These are phyloP conservation scores for Kuraishia cidri DNA, from an alignment of 805 yeast genomes.

Conservation along the genomic window DNA sequence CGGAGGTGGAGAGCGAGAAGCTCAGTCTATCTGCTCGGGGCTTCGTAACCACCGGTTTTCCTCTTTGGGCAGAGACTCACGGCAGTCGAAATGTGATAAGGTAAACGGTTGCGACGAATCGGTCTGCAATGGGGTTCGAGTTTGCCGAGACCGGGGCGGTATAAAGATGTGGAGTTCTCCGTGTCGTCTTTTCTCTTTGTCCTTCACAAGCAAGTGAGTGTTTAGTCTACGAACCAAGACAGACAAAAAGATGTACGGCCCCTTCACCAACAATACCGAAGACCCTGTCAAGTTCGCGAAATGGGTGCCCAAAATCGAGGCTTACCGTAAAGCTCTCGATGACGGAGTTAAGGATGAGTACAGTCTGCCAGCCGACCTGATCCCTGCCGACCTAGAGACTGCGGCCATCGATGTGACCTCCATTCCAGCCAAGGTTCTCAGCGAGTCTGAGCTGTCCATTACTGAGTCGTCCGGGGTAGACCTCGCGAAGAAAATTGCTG, in stretches of 20 bases:
- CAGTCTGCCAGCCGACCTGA: constrained; percentile 10
- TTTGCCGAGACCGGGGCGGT: too few relatives aligned
- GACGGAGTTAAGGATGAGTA: constrained; percentile 16
- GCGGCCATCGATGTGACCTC: constrained; percentile 20
- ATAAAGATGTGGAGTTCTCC: too few relatives aligned
- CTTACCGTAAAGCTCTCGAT: constrained; percentile 16
- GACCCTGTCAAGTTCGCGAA: constrained; percentile 29
- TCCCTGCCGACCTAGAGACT: constrained; percentile 16
- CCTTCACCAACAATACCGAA: constrained; percentile 15
- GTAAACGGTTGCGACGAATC: too few relatives aligned
- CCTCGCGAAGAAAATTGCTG: constrained; percentile 24
- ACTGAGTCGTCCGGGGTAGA: constrained; percentile 27
- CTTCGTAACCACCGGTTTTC: too few relatives aligned
- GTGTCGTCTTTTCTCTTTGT: too few relatives aligned
- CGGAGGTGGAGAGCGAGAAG: too few relatives aligned
- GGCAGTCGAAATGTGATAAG: too few relatives aligned
- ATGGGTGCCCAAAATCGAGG: constrained; percentile 23
- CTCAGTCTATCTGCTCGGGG: too few relatives aligned
- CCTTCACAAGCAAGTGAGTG: too few relatives aligned
- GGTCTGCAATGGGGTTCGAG: too few relatives aligned
- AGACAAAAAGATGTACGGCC: constrained; percentile 1
- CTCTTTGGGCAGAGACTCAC: too few relatives aligned
- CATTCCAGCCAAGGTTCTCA: constrained; percentile 19
- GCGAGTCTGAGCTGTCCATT: constrained; percentile 29
- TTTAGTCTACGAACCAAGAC: too few relatives aligned